Conservation (phyloP, 1,139 yeast species). For the Nakaseomyces bracarensis region DNA sequence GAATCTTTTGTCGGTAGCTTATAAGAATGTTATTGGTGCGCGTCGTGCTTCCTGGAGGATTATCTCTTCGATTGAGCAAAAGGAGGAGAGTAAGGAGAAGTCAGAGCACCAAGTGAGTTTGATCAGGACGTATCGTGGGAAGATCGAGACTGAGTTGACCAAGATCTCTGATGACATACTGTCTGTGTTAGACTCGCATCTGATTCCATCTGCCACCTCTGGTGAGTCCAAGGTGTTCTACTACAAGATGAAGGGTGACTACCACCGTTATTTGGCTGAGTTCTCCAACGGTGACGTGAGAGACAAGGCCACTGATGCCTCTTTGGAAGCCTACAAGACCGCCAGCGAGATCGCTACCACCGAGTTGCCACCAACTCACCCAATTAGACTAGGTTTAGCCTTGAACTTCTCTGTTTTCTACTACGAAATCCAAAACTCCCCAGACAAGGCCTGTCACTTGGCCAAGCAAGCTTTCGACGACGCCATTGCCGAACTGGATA, state of each 20-base stretch:
- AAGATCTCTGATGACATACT: conserved; percentile 92
- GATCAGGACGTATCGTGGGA: conserved; percentile 88
- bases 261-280: conserved; percentile 97
- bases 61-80: conserved; percentile 94
- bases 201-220: conserved; percentile 88
- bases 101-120: conserved; percentile 61
- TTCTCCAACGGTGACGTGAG: conserved; percentile 87
- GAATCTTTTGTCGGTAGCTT: conserved; percentile 92
- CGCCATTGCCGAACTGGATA: conserved; percentile 96
- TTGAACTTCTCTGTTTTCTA: conserved; percentile 96
- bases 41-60: conserved; percentile 99
- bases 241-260: conserved; percentile 99
- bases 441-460: conserved; percentile 95
- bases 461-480: conserved; percentile 98
- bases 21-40: conserved; percentile 97
- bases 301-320: conserved; percentile 84
- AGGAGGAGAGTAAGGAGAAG: conserved; percentile 96
- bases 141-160: conserved; percentile 87
- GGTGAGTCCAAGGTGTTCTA: conserved; percentile 98
- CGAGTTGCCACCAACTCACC: conserved; percentile 97
- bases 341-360: conserved; percentile 96
- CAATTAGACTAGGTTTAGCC: conserved; percentile 95
- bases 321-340: conserved; percentile 88
- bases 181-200: conserved; percentile 75
- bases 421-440: conserved; percentile 95